Evolutionary conservation across 2,329 filamentous ascomycete species (phyloP), one percentile per base, ranked within the genome.

Genomic region (Hymenoscyphus albidus): DNA sequence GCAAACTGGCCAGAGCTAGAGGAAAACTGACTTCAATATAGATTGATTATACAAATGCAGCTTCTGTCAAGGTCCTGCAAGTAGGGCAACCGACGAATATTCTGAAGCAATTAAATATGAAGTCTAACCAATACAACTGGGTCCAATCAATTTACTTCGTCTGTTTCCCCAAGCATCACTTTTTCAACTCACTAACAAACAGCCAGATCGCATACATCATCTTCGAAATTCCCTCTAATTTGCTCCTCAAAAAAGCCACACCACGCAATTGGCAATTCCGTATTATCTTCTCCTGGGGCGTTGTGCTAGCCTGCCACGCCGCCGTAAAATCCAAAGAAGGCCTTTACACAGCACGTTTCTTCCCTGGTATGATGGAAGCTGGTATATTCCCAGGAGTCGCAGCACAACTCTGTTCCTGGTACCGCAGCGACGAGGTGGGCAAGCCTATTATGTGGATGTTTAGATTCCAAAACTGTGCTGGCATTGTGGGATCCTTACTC

Each of bases 361-460:
- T 80, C 44, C 74, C 80, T 1, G 79, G 79, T 7, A 65, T 71
- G 65, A 76, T 79, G 64, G 78, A 80, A 65, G 79, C 78, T 32
- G 78, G 79, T 6, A 73, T 78, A 68, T 80, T 80, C 42, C 79
- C 79, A 0, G 78, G 78, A 0, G 70, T 79, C 6, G 75, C 77
- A 35, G 76, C 77, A 1, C 78, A 80, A 44, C 73, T 82, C 12
- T 80, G 75, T 22, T 78, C 76, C 65, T 82, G 80, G 77, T 83
- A 83, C 66, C 76, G 79, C 0, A 77, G 75, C 10, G 80, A 81
- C 61, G 78, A 81, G 65, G 78, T 80, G 69, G 76, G 73, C 0
- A 77, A 74, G 58, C 77, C 76, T 1, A 76, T 79, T 58, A 77
- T 77, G 67, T 81, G 78, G 73, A 79, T 78, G 70, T 81, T 80